A percentile compares a stretch with the other conserved stretches of the same genome.
Evolutionary conservation across 192 early-diverging fungal genomes (phyloP).

Genomic region (Gaertneriomyces semiglobifer): DNA sequence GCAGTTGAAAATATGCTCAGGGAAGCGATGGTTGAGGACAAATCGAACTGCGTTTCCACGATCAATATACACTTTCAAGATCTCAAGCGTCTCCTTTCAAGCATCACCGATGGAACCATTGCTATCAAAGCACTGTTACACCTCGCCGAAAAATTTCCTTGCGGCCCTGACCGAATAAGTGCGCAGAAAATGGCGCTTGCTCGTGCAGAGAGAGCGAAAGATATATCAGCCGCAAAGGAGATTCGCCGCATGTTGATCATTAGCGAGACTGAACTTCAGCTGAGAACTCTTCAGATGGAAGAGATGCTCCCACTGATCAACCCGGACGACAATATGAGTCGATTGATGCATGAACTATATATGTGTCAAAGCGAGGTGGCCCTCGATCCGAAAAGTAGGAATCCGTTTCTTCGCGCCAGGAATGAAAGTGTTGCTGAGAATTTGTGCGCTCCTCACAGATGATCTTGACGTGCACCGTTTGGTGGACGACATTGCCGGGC

Average conservation of each 20-base stretch:
- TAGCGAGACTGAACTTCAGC: slow-evolving; percentile 49
- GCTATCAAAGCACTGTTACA: slow-evolving; percentile 53
- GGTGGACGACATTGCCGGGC: slow-evolving; percentile 39
- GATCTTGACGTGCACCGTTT: slow-evolving; percentile 32
- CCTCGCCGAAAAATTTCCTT: slow-evolving; percentile 54
- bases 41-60: neutral
- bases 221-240: neutral
- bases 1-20: slow-evolving; percentile 56
- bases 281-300: slow-evolving; percentile 28
- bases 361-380: slow-evolving; percentile 32
- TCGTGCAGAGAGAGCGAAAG: slow-evolving; percentile 38
- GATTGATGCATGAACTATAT: slow-evolving; percentile 41
- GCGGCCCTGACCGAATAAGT: slow-evolving; percentile 58
- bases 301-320: slow-evolving; percentile 23
- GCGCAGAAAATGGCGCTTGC: slow-evolving; percentile 57
- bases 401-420: neutral
- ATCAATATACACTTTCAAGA: slow-evolving; percentile 33
- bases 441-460: slow-evolving; percentile 16
- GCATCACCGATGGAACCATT: slow-evolving; percentile 49
- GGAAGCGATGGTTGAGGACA: slow-evolving; percentile 11
- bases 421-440: neutral
- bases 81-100: slow-evolving; percentile 52
- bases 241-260: slow-evolving; percentile 16
- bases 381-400: slow-evolving; percentile 17
- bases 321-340: slow-evolving; percentile 28